These are phyloP conservation scores for Colletotrichum higginsianum DNA, from an alignment of 2,329 filamentous ascomycete genomes.

Conservation along the genomic window DNA sequence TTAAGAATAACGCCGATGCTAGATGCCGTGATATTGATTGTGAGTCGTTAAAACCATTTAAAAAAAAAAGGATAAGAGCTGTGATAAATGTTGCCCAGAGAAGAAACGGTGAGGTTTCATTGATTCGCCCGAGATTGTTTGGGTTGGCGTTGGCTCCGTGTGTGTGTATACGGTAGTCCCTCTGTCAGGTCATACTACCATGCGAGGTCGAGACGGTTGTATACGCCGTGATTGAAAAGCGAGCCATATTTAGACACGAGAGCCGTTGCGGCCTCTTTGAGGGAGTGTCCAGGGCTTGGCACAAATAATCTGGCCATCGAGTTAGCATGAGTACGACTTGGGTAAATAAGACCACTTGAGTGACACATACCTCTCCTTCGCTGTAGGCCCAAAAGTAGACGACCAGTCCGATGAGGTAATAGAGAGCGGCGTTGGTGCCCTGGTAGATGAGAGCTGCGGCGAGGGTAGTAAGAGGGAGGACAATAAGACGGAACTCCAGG, in stretches of 20 bases:
- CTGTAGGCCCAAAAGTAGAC: constrained; percentile 98
- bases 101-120: constrained; percentile 33
- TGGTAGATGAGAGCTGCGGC: constrained; percentile 88
- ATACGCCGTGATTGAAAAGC: not conserved
- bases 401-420: constrained; percentile 87
- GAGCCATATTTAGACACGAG: constrained; percentile 24
- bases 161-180: constrained; percentile 9
- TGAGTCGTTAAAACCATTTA: constrained; percentile 37
- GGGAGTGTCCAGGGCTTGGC: constrained; percentile 80
- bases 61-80: constrained; percentile 14
- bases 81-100: constrained; percentile 31
- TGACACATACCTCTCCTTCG: constrained; percentile 85
- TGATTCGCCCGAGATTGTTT: constrained; percentile 31
- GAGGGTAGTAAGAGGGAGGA: constrained; percentile 85
- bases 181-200: constrained; percentile 19
- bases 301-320: constrained; percentile 71
- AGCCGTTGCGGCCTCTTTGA: constrained; percentile 60
- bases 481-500: constrained; percentile 86
- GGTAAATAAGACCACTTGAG: not conserved
- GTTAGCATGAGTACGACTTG: constrained; percentile 40
- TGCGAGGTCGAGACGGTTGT: constrained; percentile 29
- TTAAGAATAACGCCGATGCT: constrained; percentile 43
- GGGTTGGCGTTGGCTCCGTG: constrained; percentile 5
- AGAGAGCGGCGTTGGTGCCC: constrained; percentile 90
- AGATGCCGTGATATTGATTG: constrained; percentile 42